Base-by-base conservation (phyloP, 1,284 basidiomycete species). In the Fistulinella cinereoalba region DNA sequence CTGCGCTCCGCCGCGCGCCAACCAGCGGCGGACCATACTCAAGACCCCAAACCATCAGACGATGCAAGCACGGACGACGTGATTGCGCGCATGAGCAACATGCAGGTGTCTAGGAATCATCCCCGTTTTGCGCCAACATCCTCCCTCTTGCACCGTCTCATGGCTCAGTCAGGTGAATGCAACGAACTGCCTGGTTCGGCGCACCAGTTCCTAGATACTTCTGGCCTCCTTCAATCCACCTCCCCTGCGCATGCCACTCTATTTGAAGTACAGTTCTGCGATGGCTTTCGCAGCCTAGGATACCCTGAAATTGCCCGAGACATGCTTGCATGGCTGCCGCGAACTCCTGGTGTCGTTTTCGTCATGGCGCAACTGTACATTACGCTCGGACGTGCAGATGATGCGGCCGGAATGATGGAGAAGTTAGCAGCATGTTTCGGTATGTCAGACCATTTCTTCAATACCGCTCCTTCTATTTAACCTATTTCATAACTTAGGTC, bases 351-450 rank as follows among this genome's bases (percentile, higher is more conserved):
- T 7, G 81, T 85, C 47, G 77, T 77, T 37, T 97, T 89, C 64
- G 79, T 93, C 22, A 75, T 76, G 40, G 87, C 83, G 2, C 72
- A 83, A 53, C 73, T 92, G 12, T 80, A 77, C 70, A 67, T 94
- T 37, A 77, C 82, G 50, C 67, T 81, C n/a, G 85, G 86, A 3
- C 75, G 84, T 16, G 71, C 79, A 13, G 90, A 92, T 46, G 88
- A 92, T 56, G 88, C 90, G 2, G 78, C 81, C 0, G 69, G 69
- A 38, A 65, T 82, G 28, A 73, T 97, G 51, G 83, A 92, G 64
- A 82, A 81, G 53, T 71, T 93, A n/a, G 84, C 85, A 12, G 83
- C 82, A 32, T 80, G 76, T 53, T 85, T 92, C 54, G 87, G 92
- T 94, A 62, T 15, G 53, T 49, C 29, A 32, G 29, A 37, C 27